Conservation (phyloP, 257 asterid species). For the Scutellaria minor region DNA sequence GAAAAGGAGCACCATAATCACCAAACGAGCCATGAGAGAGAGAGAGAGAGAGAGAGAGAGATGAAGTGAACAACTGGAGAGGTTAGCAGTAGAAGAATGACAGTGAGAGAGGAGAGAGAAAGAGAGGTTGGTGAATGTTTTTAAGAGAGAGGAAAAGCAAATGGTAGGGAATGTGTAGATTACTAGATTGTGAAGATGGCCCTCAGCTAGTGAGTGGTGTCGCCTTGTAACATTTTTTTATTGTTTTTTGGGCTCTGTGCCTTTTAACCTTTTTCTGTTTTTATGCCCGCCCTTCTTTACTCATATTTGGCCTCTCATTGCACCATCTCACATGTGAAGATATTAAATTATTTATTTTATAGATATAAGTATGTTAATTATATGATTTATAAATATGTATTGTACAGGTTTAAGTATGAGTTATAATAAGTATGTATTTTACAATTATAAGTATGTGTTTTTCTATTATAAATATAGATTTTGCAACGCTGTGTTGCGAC, state of each 20-base stretch:
- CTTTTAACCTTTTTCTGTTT: conserved; percentile 31
- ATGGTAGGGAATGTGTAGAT: conserved; percentile 28
- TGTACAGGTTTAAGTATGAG: too few species aligned
- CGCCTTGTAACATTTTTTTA: conserved; percentile 33
- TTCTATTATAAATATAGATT: too few species aligned
- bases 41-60: conserved; percentile 3
- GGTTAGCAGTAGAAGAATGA: conserved; percentile 1
- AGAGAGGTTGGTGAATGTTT: conserved; percentile 11
- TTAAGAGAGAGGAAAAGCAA: background rate
- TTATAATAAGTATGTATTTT: too few species aligned
- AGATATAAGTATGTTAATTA: too few species aligned
- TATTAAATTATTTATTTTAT: too few species aligned
- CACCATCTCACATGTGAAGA: too few species aligned
- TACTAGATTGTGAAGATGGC: conserved; percentile 39
- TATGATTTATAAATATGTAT: too few species aligned
- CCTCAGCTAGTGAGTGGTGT: conserved; percentile 39
- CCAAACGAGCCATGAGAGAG: conserved; percentile 44
- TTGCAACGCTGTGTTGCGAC: too few species aligned
- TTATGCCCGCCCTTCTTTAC: background rate
- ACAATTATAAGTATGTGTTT: too few species aligned
- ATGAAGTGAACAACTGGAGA: background rate
- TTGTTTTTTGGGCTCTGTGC: conserved; percentile 24
- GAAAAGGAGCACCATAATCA: conserved; percentile 51
- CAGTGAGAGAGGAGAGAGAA: background rate
- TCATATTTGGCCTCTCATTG: too few species aligned